Conservation (phyloP, 2,329 filamentous ascomycete species). For the Coniochaeta sp. region DNA sequence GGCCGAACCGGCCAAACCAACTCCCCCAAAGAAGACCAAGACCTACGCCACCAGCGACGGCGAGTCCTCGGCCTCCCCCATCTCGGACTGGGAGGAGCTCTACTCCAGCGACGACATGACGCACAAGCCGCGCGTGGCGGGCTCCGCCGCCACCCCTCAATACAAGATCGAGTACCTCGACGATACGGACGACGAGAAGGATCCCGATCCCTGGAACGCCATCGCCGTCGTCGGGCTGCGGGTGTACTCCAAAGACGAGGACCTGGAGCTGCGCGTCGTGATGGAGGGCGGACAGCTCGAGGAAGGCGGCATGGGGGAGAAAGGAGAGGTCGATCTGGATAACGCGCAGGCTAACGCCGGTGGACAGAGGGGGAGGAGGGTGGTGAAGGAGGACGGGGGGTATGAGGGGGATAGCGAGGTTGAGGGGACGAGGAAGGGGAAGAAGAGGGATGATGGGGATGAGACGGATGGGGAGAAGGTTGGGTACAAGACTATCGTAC, state of each 20-base stretch:
- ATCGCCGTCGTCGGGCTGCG: slow-evolving; percentile 54
- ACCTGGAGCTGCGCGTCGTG: slow-evolving; percentile 46
- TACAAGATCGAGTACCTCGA: slow-evolving; percentile 27
- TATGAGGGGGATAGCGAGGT: slow-evolving; percentile 25
- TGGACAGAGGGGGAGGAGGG: slow-evolving; percentile 26
- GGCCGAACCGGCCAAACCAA: slow-evolving; percentile 6
- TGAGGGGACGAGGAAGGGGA: slow-evolving; percentile 14
- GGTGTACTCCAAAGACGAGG: slow-evolving; percentile 51
- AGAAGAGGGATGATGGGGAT: background rate
- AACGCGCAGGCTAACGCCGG: slow-evolving; percentile 50
- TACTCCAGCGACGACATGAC: slow-evolving; percentile 53
- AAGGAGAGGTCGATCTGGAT: slow-evolving; percentile 48
- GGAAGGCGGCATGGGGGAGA: slow-evolving; percentile 50
- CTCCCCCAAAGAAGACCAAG: slow-evolving; percentile 15
- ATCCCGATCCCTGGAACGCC: slow-evolving; percentile 55
- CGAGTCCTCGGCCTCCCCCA: slow-evolving; percentile 52
- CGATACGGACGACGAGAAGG: slow-evolving; percentile 48
- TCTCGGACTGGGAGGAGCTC: slow-evolving; percentile 52
- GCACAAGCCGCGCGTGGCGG: slow-evolving; percentile 37
- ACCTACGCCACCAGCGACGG: slow-evolving; percentile 37
- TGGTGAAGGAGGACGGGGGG: slow-evolving; percentile 14
- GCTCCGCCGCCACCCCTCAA: slow-evolving; percentile 23
- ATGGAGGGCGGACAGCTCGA: slow-evolving; percentile 47
- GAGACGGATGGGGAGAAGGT: background rate
- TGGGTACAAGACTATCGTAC: background rate